A percentile compares a stretch with the other conserved stretches of the same genome.
Evolutionary conservation across 768 basidiomycete species (phyloP).

Genomic region (Lepiota subincarnata): DNA sequence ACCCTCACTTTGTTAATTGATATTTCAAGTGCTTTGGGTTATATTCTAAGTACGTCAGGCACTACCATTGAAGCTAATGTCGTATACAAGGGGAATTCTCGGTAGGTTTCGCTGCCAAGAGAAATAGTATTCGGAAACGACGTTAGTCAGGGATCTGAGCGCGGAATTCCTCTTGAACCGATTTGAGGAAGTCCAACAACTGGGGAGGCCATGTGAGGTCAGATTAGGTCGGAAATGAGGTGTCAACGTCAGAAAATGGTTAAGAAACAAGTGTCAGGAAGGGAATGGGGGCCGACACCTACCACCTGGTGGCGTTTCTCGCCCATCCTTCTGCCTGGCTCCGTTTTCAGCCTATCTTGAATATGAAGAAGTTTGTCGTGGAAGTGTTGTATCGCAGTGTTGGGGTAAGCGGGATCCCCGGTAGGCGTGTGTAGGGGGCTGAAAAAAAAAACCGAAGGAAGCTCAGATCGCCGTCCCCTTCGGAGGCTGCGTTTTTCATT

Average conservation of each 20-base stretch:
- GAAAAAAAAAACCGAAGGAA: constrained; percentile 6
- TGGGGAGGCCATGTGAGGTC: constrained; percentile 22
- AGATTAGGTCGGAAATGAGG: background rate
- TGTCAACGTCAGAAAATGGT: background rate
- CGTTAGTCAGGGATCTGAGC: background rate
- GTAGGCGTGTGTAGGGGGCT: constrained; percentile 46
- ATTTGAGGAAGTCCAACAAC: constrained; percentile 61
- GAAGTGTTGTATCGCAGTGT: constrained; percentile 76
- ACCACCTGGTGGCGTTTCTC: constrained; percentile 71
- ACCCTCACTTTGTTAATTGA: background rate
- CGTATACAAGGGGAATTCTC: background rate
- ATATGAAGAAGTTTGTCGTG: constrained; percentile 82
- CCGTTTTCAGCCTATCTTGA: constrained; percentile 71
- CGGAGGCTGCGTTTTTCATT: background rate
- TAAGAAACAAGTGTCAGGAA: background rate
- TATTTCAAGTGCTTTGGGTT: background rate
- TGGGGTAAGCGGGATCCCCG: constrained; percentile 37
- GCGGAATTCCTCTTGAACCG: constrained; percentile 52
- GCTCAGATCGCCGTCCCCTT: constrained; percentile 6
- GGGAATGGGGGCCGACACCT: constrained; percentile 11
- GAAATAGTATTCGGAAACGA: background rate
- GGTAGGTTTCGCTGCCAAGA: too few species aligned
- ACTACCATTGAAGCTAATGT: background rate
- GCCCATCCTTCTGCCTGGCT: constrained; percentile 62
- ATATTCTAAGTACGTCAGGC: constrained; percentile 2